These are phyloP conservation scores for Perkinsus chesapeaki DNA, from an alignment of 169 alveolate genomes.

Conservation along the genomic window DNA sequence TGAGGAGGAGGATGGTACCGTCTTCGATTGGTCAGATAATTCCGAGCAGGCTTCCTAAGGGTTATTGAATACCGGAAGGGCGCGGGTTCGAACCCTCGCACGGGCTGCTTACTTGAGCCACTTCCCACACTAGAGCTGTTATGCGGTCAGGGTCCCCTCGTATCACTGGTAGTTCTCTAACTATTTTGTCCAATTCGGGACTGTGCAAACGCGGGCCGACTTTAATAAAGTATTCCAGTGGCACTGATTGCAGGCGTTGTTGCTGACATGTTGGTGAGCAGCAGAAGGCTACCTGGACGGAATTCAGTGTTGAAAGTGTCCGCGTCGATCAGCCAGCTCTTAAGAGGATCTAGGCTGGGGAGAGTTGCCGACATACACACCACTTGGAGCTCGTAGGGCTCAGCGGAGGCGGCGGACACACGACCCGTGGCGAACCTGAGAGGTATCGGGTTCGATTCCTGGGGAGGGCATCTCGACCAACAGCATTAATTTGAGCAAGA, in stretches of 20 bases:
- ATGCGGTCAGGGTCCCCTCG: not conserved
- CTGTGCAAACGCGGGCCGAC: not conserved
- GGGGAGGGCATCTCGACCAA: slow-evolving; percentile 5
- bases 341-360: slow-evolving; percentile 46
- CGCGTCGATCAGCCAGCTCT: slow-evolving; percentile 48
- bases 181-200: not conserved
- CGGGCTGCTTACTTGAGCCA: not conserved
- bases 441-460: not conserved
- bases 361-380: slow-evolving; percentile 62
- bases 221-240: slow-evolving; percentile 24
- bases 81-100: not conserved
- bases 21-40: not conserved
- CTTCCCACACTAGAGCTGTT: not conserved
- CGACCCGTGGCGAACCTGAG: not conserved
- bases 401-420: not conserved
- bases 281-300: slow-evolving; percentile 29
- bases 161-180: not conserved
- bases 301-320: slow-evolving; percentile 38
- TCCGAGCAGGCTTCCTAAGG: not conserved
- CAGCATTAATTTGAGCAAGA: slow-evolving; percentile 46
- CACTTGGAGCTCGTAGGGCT: slow-evolving; percentile 24
- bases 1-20: too few species aligned
- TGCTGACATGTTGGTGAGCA: not conserved
- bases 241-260: slow-evolving; percentile 18
- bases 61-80: not conserved